Base-by-base conservation (phyloP, 2,329 filamentous ascomycete genomes). In the Aspergillus tanneri region DNA sequence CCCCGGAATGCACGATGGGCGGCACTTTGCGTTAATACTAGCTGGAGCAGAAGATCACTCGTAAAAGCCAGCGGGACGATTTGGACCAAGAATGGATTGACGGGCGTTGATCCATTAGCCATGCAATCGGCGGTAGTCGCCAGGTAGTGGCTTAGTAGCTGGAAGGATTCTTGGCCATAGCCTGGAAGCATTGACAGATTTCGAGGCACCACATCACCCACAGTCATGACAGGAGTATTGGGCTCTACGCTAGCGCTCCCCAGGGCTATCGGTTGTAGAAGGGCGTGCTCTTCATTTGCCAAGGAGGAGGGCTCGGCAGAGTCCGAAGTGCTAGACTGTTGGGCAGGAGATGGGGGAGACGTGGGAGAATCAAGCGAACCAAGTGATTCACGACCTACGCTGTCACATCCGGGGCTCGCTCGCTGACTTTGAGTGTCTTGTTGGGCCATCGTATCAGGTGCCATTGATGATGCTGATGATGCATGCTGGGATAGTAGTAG, bases 31-130 rank as follows among this genome's bases (percentile, higher is more conserved):
- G 75, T 72, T 5, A 77, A 67, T 14, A 77, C 69, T 3, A 77
- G 68, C 34, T 77, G 74, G 3, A 77, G 43, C 2, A 77, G 65
- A 0, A 77, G 65, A 2, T 74, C 69, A 39, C 72, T 74, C 25
- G 69, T 70, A 28, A 77, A 77, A 3, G 74, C 72, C 2, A 77
- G 50, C 0, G 74, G 74, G 4, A 77, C 68, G 19, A 77, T 66
- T 43, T 76, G 72, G 21, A 70, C 68, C 14, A 76, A 59, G 41
- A 77, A 76, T 0, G 74, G 75, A 35, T 77, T 77, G 34, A 73
- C 61, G 1, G 69, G 65, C 0, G 74, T 75, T 1, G 74, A 73
- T 0, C 72, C 74, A 45, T 77, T 77, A 24, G 71, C 73, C 73
- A 77, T 76, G 42, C 72, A 75, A 35, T 71, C 69, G 12, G 72